Evolutionary conservation across 306 rosid species (phyloP).

Genomic region (Phaseolus lunatus): DNA sequence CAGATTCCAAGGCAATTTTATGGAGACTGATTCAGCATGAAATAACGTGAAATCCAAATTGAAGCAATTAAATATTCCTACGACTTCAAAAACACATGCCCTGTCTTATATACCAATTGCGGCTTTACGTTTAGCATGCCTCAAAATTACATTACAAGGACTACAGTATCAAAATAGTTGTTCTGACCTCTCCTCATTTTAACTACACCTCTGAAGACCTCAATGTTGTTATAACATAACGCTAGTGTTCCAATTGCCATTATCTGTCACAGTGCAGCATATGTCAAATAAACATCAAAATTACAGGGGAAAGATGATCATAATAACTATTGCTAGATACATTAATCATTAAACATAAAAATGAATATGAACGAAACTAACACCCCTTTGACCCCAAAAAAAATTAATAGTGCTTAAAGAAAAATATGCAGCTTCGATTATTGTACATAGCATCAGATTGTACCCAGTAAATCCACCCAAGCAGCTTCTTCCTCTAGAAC

Average conservation of each 20-base stretch:
- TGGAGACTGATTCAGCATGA: slow-evolving; percentile 22
- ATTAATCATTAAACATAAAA: slow-evolving; percentile 17
- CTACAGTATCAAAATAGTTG: slow-evolving; percentile 33
- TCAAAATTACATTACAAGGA: slow-evolving; percentile 34
- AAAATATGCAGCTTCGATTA: too few species aligned
- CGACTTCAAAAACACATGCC: slow-evolving; percentile 2
- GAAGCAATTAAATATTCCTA: slow-evolving; percentile 28
- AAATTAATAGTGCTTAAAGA: neutral
- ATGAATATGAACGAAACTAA: slow-evolving; percentile 28
- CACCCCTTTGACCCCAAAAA: neutral
- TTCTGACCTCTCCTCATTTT: slow-evolving; percentile 96
- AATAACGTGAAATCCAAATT: slow-evolving; percentile 25
- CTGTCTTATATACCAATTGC: neutral
- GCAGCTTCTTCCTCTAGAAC: slow-evolving; percentile 32
- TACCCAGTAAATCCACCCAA: slow-evolving; percentile 11
- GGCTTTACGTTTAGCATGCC: slow-evolving; percentile 16
- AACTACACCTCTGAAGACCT: slow-evolving; percentile 94
- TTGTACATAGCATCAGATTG: neutral
- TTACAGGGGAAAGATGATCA: slow-evolving; percentile 2
- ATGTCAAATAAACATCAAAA: slow-evolving; percentile 46
- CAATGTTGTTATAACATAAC: slow-evolving; percentile 85
- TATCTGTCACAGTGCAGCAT: slow-evolving; percentile 55
- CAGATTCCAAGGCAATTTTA: slow-evolving; percentile 6
- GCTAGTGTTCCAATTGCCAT: slow-evolving; percentile 98
- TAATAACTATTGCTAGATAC: slow-evolving; percentile 1